Evolutionary conservation across 495 filamentous ascomycete genomes (phyloP), one percentile per base, ranked within the genome.

Genomic region (Xylaria flabelliformis): DNA sequence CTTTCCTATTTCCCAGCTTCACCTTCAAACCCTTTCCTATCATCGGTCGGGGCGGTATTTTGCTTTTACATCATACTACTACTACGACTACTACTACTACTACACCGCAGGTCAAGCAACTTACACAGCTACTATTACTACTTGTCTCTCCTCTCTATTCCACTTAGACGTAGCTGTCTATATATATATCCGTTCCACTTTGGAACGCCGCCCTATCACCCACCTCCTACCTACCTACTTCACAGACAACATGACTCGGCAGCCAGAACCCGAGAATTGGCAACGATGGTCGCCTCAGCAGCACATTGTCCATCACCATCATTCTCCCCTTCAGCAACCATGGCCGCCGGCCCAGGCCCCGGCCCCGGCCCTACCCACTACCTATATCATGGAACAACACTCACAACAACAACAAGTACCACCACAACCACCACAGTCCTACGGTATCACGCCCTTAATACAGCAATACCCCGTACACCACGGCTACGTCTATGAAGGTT

Each of bases 271-370:
- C 44, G 69, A 78, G 10, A 67, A 42, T 73, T 86, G 84, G 84
- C 77, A 68, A 64, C 79, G 82, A 67, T 86, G 83, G 83, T 73
- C 81, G 73, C 79, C 83, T 26, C 80, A 82, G 59, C 64, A 44
- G 56, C 77, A 4, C 34, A 7, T 36, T 6, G 36, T 39, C 36
- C 36, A 39, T 39, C 36, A 39, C 8, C 36, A 39, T 39, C 36
- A 39, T 1, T 8, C 36, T 39, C 36, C 36, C 36, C 36, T 36
- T 36, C 34, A 36, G 34, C 34, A 36, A 7, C 34, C 34, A 36
- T 29, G 26, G 26, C 26, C 26, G 34, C 34, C 34, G 34, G 34
- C 34, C 34, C 34, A 36, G 34, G 34, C 34, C 6, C 34, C 34
- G 34, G 34, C 6, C 6, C 34, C 76, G 8, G 62, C 72, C 17